Percentiles rank a stretch among this genome's conserved stretches.
Conservation (phyloP, 2,329 filamentous ascomycete genomes). For the Volutella citrinella region DNA sequence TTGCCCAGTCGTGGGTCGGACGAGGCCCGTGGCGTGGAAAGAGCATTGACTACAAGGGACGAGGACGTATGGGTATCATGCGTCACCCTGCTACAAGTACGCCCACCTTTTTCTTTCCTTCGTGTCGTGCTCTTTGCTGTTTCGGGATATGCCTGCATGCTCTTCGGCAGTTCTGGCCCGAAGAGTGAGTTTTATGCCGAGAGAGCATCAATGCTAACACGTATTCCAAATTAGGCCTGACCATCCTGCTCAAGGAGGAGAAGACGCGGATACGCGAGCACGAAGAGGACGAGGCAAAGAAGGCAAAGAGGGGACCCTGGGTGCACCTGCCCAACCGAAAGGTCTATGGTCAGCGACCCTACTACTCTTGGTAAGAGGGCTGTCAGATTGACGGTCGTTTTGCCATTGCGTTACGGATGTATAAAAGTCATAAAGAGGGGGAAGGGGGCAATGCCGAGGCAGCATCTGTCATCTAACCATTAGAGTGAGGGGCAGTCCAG, state of each 20-base stretch:
- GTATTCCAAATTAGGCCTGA: too few species aligned
- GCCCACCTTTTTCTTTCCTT: too few species aligned
- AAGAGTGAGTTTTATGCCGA: too few species aligned
- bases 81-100: constrained; percentile 71
- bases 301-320: constrained; percentile 76
- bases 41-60: constrained; percentile 68
- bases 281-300: constrained; percentile 74
- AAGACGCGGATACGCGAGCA: constrained; percentile 80
- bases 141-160: too few species aligned
- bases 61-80: constrained; percentile 67
- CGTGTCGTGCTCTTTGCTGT: neutral
- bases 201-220: too few species aligned
- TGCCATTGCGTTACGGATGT: constrained; percentile 4
- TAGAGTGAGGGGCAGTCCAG: too few species aligned
- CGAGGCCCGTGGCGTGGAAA: constrained; percentile 61
- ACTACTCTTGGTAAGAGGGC: constrained; percentile 81
- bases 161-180: too few species aligned
- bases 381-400: too few species aligned
- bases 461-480: too few species aligned
- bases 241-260: constrained; percentile 87
- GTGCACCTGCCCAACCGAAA: constrained; percentile 82
- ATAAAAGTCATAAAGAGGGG: constrained; percentile 4
- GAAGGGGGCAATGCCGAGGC: too few species aligned
- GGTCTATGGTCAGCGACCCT: constrained; percentile 79
- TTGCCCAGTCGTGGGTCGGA: constrained; percentile 91